These are phyloP conservation scores for Larix sibirica DNA, from an alignment of 83 land plant genomes.

Conservation along the genomic window DNA sequence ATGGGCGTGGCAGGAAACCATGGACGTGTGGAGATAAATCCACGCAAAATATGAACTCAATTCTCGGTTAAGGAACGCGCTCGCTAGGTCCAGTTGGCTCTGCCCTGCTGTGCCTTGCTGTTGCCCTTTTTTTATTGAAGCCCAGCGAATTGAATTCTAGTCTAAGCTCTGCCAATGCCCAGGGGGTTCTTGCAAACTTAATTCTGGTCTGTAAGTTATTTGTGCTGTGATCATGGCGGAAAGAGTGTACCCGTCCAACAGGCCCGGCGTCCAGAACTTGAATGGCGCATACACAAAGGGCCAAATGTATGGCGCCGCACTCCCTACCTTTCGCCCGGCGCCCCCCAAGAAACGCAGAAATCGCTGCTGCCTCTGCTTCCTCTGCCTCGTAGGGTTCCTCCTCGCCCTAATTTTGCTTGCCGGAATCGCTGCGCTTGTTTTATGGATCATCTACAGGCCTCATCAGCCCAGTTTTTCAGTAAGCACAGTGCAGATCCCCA, in stretches of 20 bases:
- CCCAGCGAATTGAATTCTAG: no score
- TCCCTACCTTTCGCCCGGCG: slow-evolving; percentile 56
- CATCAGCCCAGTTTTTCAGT: slow-evolving; percentile 56
- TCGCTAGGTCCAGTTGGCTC: no score
- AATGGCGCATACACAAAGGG: slow-evolving; percentile 32
- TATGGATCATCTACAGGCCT: slow-evolving; percentile 62
- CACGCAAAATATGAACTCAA: no score
- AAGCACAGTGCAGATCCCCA: slow-evolving; percentile 37
- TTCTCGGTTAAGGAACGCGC: no score
- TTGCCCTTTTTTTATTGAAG: no score
- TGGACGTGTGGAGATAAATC: no score
- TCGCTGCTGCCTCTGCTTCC: slow-evolving; percentile 38
- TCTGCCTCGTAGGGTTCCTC: slow-evolving; percentile 31
- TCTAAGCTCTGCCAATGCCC: no score
- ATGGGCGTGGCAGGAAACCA: no score
- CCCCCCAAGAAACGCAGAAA: slow-evolving; percentile 37
- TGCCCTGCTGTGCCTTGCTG: no score
- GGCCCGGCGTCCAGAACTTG: slow-evolving; percentile 25
- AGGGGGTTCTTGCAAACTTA: no score
- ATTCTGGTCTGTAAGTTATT: no score
- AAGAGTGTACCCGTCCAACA: slow-evolving; percentile 19
- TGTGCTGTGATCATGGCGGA: slow-evolving; percentile 23
- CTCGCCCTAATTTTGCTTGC: slow-evolving; percentile 39
- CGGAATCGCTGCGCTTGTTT: slow-evolving; percentile 43
- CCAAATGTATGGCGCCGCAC: slow-evolving; percentile 44